Conservation (phyloP, 2,329 filamentous ascomycete genomes). For the Cladosporium cucumerinum region DNA sequence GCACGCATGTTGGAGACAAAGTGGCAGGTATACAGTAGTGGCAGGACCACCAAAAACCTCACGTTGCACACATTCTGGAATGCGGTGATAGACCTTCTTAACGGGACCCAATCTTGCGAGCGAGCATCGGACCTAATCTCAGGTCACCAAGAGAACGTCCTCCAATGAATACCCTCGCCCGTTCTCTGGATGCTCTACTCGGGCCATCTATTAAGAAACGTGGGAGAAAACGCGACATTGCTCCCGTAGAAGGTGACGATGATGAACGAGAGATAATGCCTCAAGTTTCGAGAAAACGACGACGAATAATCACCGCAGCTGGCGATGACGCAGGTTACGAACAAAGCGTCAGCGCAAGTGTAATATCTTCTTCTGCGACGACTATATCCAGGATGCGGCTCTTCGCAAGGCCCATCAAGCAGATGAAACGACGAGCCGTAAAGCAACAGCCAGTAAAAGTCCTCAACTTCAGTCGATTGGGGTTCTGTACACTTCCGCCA, state of each 20-base stretch:
- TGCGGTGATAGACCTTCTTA: neutral
- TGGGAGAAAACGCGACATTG: neutral
- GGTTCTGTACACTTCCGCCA: neutral
- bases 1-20: neutral
- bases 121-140: neutral
- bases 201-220: neutral
- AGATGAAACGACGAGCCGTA: neutral
- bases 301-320: neutral
- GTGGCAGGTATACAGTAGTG: neutral
- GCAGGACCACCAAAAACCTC: neutral
- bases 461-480: slow-evolving; percentile 5
- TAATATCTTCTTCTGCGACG: neutral
- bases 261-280: neutral
- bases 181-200: neutral
- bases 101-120: neutral
- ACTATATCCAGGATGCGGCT: neutral
- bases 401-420: neutral
- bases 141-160: neutral
- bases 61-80: neutral
- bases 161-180: neutral
- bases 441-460: neutral
- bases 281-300: neutral
- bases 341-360: neutral
- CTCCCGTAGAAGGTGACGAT: neutral
- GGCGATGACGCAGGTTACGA: neutral